These are phyloP conservation scores for Artemisia argyi DNA, from an alignment of 129 eudicot species.

Conservation along the genomic window DNA sequence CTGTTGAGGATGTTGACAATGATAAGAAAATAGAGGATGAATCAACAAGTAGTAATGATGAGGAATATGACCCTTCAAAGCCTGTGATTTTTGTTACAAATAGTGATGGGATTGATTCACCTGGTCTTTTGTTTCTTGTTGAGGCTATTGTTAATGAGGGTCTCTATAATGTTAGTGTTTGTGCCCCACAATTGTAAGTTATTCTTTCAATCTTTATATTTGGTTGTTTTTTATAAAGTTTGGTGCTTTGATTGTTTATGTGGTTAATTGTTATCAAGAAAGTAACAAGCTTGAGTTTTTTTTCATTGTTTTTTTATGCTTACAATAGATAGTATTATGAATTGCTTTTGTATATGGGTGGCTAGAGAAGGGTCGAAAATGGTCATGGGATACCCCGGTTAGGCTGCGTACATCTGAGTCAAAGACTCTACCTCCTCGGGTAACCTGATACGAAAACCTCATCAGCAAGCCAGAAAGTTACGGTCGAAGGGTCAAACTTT, in stretches of 20 bases:
- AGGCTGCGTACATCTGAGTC: too few relatives aligned
- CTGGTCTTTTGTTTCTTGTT: constrained; percentile 68
- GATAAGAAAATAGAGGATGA: constrained; percentile 32
- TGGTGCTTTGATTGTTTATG: not conserved
- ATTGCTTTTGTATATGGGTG: too few relatives aligned
- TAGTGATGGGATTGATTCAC: constrained; percentile 83
- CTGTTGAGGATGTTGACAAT: constrained; percentile 23
- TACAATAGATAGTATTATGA: too few relatives aligned
- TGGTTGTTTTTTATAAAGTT: not conserved
- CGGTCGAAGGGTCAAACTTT: too few relatives aligned
- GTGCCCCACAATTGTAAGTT: constrained; percentile 83
- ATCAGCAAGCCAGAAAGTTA: too few relatives aligned
- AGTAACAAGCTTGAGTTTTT: too few relatives aligned
- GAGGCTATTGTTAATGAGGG: constrained; percentile 69
- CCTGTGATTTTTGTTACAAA: constrained; percentile 82
- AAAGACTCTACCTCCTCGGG: too few relatives aligned
- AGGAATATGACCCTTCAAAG: constrained; percentile 37
- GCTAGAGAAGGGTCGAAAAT: too few relatives aligned
- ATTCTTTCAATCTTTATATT: too few relatives aligned
- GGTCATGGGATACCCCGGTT: too few relatives aligned
- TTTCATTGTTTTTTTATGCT: too few relatives aligned
- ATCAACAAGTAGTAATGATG: not conserved
- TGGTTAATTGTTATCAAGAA: not conserved
- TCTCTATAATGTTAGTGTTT: constrained; percentile 70
- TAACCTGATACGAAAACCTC: too few relatives aligned